Base-by-base conservation (phyloP, 352 stramenopile species). In the Globisporangium acanthophoron region DNA sequence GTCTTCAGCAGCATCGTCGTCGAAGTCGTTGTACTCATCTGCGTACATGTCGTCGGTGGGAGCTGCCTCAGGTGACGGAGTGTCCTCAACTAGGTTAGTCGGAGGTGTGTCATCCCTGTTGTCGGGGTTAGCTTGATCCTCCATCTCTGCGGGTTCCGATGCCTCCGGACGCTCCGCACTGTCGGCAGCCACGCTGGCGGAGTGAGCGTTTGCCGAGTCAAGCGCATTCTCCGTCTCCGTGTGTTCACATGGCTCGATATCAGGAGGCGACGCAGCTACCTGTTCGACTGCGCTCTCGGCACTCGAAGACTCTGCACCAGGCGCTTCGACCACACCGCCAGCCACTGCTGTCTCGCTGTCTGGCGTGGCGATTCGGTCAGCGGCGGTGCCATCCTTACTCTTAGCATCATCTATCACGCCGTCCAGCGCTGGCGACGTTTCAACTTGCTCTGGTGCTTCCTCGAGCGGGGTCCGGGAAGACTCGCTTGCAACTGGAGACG, bases 21-120 rank as follows among this genome's bases (percentile, higher is more conserved):
- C 76, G 59, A 87, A 87, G 44, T 88, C 76, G 20, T 65, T 73
- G 48, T 78, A 80, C 31, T 70, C 66, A 54, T 87, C 78, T 8
- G 65, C 74, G 44, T 87, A 88, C 59, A 88, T 67, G 63, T 85
- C 74, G 4, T 63, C 59, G 35, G 33, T 13, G 12, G 64, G 45
- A 54, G 59, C 54, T 12, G 40, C 52, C 43, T 53, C 16, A 29
- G 52, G 27, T 12, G n/a, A 13, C 33, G 16, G 16, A 49, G 11
- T 48, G 27, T 27, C 16, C 40, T 43, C 18, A 18, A 57, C 24
- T 20, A 41, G 11, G 31, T 48, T 15, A 4, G 5, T 3, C 9
- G 43, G 8, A 29, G 20, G 43, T 13, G 11, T 12, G 8, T n/a
- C 21, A 27, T 29, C 16, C 5, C 41, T 21, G 20, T 13, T 50